These are phyloP conservation scores for Rosa chinensis DNA, from an alignment of 306 rosid genomes.

Conservation along the genomic window DNA sequence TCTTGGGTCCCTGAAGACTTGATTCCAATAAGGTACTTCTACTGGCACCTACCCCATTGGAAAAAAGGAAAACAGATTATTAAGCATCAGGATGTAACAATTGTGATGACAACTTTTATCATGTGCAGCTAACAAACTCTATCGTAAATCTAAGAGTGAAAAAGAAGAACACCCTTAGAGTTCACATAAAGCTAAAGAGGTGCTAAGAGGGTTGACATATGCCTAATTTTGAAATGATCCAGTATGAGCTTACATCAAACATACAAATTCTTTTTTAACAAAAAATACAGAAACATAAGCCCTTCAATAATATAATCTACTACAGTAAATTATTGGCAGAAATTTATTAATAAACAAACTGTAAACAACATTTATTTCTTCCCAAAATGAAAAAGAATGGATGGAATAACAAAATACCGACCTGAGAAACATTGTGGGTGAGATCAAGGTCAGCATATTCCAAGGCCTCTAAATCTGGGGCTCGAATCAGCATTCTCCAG, in stretches of 20 bases:
- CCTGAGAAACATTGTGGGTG: constrained; percentile 26
- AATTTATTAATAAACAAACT: no score
- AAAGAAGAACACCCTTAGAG: neutral
- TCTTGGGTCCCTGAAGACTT: constrained; percentile 63
- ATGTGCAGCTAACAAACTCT: neutral
- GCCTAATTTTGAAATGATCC: no score
- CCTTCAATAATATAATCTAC: no score
- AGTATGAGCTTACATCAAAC: no score
- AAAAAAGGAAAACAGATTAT: constrained; percentile 2
- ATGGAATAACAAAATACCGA: neutral
- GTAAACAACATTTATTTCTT: neutral
- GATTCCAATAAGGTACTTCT: constrained; percentile 69
- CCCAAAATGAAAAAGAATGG: neutral
- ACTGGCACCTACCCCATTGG: constrained; percentile 47
- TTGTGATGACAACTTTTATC: neutral
- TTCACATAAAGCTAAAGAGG: constrained; percentile 66
- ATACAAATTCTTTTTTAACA: no score
- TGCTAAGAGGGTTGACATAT: neutral
- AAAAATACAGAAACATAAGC: no score
- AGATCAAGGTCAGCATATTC: constrained; percentile 85
- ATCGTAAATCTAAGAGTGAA: neutral
- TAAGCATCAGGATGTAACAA: neutral
- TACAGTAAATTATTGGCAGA: no score
- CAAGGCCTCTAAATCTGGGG: neutral
- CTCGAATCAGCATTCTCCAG: constrained; percentile 23